These are phyloP conservation scores for Colletotrichum euphorbiae DNA, from an alignment of 2,329 filamentous ascomycete genomes.

Conservation along the genomic window DNA sequence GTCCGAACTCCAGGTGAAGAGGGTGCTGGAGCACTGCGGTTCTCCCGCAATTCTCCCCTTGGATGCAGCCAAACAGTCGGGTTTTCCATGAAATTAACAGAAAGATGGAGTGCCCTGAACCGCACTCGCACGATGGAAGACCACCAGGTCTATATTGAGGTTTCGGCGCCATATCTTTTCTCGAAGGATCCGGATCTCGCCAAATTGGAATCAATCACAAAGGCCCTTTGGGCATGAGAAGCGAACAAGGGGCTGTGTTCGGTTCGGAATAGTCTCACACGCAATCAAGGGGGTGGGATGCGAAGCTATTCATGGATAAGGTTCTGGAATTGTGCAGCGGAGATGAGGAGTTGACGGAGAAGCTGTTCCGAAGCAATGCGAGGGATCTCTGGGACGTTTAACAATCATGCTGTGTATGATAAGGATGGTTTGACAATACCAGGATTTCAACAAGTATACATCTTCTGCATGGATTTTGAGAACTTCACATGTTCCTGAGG, in stretches of 20 bases:
- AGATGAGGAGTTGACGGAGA: not conserved
- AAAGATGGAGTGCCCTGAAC: not conserved
- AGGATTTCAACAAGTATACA: too few relatives aligned
- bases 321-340: not conserved
- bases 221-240: not conserved
- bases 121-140: not conserved
- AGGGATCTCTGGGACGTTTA: not conserved
- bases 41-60: not conserved
- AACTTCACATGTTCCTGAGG: too few relatives aligned
- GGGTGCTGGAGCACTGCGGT: not conserved
- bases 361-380: not conserved
- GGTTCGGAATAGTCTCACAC: not conserved
- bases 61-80: not conserved
- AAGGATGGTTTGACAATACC: too few relatives aligned
- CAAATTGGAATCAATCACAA: not conserved
- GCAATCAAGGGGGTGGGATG: not conserved
- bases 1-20: not conserved
- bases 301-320: not conserved
- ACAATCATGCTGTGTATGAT: too few relatives aligned
- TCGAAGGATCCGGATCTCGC: fast-evolving
- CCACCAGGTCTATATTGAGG: not conserved
- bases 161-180: not conserved
- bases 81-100: too few relatives aligned
- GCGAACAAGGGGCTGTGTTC: not conserved
- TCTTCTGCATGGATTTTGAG: too few relatives aligned